Base-by-base conservation (phyloP, 371 early-diverging fungal genomes). In the Racocetra persica region DNA sequence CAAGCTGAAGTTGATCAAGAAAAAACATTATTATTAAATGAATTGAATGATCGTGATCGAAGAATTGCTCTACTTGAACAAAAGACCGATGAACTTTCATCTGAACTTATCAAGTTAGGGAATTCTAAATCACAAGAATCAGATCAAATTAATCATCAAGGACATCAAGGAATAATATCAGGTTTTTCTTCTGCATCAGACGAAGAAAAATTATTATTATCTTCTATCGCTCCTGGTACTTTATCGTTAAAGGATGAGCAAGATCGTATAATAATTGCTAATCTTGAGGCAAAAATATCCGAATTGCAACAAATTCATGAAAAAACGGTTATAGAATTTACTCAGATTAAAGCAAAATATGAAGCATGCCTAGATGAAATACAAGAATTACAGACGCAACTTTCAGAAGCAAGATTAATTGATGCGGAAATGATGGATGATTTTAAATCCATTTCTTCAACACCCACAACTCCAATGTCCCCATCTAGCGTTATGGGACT, bases 1-100 rank as follows among this genome's bases (percentile, higher is more conserved):
- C 26, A 60, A 20, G 38, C 83, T 5, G 81, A 82, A 32, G 73
- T 73, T 59, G 84, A 82, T 41, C 66, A 80, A 5, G 80, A 86
- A 6, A 69, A 83, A 18, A 54, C 77, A 13, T 60, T 80, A 14
- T 57, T 72, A 7, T 38, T 82, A 38, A 63, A 41, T 13, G 65
- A 51, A 20, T 76, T 79, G n/a, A 72, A 59, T 18, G 49, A 67
- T 49, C 45, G 36, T 24, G 77, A 59, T 38, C 32, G 22, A 20
- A 60, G 80, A 55, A 79, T 79, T 10, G 41, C 22, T 26, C 16
- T 51, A n/a, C 59, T 79, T 38, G 80, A 79, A 71, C 16, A 60
- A n/a, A 67, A 71, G 16, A 71, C 71, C 41, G 41, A 71, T 4
- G 71, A 79, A 20, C 45, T 79, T 16, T 7, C 57, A 38, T 24